Evolutionary conservation across 345 rosid genomes (phyloP).

Genomic region (Litchi chinensis): DNA sequence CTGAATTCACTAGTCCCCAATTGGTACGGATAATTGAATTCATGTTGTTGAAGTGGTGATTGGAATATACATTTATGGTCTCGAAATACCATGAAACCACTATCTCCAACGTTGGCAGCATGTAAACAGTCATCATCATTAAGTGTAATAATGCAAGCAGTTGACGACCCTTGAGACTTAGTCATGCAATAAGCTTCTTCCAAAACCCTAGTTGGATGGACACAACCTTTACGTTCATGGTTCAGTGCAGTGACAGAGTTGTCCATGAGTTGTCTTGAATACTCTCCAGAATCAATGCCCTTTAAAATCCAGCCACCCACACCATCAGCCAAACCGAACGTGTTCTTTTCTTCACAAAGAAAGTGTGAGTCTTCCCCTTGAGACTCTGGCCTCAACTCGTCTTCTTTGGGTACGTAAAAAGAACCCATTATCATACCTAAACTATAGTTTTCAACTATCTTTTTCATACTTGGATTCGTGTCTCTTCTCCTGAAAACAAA

Average conservation of each 20-base stretch:
- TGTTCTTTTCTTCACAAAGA: neutral
- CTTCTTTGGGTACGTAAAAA: constrained; percentile 13
- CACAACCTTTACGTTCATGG: neutral
- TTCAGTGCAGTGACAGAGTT: neutral
- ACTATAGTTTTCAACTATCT: too few relatives aligned
- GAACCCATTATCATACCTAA: constrained; percentile 1
- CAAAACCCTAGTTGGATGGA: constrained; percentile 10
- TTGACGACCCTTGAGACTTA: constrained; percentile 23
- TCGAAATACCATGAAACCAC: neutral
- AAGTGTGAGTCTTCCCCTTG: constrained; percentile 32
- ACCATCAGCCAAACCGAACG: constrained; percentile 33
- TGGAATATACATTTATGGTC: neutral
- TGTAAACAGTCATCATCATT: neutral
- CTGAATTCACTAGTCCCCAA: neutral
- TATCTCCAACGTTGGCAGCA: constrained; percentile 32
- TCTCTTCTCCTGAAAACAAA: too few relatives aligned
- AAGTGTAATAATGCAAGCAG: constrained; percentile 24
- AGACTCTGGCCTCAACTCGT: neutral
- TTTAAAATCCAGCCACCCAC: constrained; percentile 29
- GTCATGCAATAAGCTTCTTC: constrained; percentile 18
- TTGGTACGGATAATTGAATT: constrained; percentile 29
- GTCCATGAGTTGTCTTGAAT: constrained; percentile 24
- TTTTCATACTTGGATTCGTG: too few relatives aligned
- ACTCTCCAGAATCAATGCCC: constrained; percentile 3
- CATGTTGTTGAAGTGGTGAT: constrained; percentile 22